Conservation (phyloP, 2,329 filamentous ascomycete species). For the Aspergillus tanneri region DNA sequence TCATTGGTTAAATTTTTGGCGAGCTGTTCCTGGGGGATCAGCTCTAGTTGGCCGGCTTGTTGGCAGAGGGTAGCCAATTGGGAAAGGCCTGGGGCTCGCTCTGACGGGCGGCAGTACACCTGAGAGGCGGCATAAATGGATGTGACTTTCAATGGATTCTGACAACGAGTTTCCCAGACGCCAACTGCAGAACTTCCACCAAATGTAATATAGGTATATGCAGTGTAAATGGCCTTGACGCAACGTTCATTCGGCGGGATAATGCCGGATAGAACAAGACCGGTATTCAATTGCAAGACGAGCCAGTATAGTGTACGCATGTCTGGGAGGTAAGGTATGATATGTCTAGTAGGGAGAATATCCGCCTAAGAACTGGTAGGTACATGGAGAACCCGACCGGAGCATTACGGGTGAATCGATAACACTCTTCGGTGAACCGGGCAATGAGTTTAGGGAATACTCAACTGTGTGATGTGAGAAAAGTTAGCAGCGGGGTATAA, state of each 20-base stretch:
- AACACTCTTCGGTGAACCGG: no score
- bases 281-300: slow-evolving; percentile 12
- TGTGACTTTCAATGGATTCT: slow-evolving; percentile 31
- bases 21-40: slow-evolving; percentile 30
- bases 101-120: slow-evolving; percentile 30
- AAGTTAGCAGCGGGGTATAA: no score
- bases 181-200: slow-evolving; percentile 20
- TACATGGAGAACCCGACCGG: no score
- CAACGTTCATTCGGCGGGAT: slow-evolving; percentile 30
- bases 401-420: no score
- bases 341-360: no score
- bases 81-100: slow-evolving; percentile 24
- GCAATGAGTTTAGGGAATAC: no score
- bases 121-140: slow-evolving; percentile 40
- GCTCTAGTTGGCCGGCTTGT: slow-evolving; percentile 25
- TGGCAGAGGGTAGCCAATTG: slow-evolving; percentile 24
- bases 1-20: slow-evolving; percentile 34
- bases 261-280: slow-evolving; percentile 9
- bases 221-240: slow-evolving; percentile 33
- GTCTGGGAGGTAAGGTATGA: not conserved
- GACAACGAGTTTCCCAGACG: slow-evolving; percentile 30
- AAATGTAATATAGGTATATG: slow-evolving; percentile 35
- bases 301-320: slow-evolving; percentile 12
- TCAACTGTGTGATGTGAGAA: no score
- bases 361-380: no score